Evolutionary conservation across 148 eudicot species (phyloP).

Genomic region (Linanthus parryae): DNA sequence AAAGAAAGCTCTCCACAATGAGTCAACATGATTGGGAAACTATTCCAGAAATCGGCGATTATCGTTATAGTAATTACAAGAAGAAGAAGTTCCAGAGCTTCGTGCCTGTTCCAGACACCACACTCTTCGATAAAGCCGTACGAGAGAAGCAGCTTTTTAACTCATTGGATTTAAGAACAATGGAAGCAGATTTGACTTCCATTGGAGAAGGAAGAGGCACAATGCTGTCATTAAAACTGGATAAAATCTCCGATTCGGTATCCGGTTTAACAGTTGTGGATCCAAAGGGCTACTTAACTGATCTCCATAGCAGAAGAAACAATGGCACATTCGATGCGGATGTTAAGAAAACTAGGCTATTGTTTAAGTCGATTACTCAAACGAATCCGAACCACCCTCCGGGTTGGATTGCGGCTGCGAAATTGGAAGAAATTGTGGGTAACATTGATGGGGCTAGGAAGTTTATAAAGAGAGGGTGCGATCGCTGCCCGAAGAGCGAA

Average conservation of each 20-base stretch:
- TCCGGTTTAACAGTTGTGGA: slow-evolving; percentile 88
- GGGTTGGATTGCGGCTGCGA: slow-evolving; percentile 97
- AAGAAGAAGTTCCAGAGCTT: slow-evolving; percentile 89
- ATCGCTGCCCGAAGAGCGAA: slow-evolving; percentile 89
- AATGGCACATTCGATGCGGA: slow-evolving; percentile 90
- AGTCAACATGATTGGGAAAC: slow-evolving; percentile 76
- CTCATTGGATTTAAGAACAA: slow-evolving; percentile 83
- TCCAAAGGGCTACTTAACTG: slow-evolving; percentile 89
- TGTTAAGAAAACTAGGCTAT: slow-evolving; percentile 79
- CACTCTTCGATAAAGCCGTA: slow-evolving; percentile 87
- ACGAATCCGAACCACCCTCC: slow-evolving; percentile 94
- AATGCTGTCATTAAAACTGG: slow-evolving; percentile 80
- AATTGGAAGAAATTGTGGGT: slow-evolving; percentile 93
- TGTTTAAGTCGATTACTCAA: slow-evolving; percentile 73
- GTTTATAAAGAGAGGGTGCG: slow-evolving; percentile 74
- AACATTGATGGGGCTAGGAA: slow-evolving; percentile 73
- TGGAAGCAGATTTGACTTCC: slow-evolving; percentile 86
- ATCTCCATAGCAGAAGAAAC: slow-evolving; percentile 91
- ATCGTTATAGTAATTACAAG: slow-evolving; percentile 80
- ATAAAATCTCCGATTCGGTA: slow-evolving; percentile 77
- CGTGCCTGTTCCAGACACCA: slow-evolving; percentile 93
- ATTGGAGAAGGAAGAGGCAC: slow-evolving; percentile 98
- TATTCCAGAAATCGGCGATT: slow-evolving; percentile 91
- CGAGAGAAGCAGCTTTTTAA: slow-evolving; percentile 87
- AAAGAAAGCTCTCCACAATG: slow-evolving; percentile 65